These are phyloP conservation scores for Apiotrichum porosum DNA, from an alignment of 1,284 basidiomycete species.

Conservation along the genomic window DNA sequence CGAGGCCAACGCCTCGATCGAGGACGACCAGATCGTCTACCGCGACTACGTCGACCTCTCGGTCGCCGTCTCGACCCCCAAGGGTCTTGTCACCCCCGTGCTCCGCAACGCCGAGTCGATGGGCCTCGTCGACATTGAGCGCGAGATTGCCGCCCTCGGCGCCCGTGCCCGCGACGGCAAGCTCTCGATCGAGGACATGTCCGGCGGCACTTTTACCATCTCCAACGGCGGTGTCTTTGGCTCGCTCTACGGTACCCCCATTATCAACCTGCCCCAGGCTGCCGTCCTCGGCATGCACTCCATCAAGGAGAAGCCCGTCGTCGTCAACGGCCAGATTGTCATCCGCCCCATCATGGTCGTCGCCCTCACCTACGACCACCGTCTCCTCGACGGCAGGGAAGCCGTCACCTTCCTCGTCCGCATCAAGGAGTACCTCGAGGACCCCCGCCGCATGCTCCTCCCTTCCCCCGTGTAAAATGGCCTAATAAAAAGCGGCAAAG, in stretches of 20 bases:
- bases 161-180: slow-evolving; percentile 80
- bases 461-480: slow-evolving; percentile 40
- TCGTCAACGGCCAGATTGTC: slow-evolving; percentile 89
- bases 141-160: slow-evolving; percentile 81
- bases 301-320: slow-evolving; percentile 90
- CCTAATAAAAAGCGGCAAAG: no score
- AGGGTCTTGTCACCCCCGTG: slow-evolving; percentile 94
- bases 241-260: slow-evolving; percentile 92
- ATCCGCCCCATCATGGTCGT: slow-evolving; percentile 90
- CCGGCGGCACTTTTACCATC: slow-evolving; percentile 96
- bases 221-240: slow-evolving; percentile 99
- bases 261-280: slow-evolving; percentile 93
- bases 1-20: slow-evolving; percentile 90
- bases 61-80: slow-evolving; percentile 94
- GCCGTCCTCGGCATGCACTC: slow-evolving; percentile 97
- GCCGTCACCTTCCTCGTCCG: slow-evolving; percentile 93
- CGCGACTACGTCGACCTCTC: slow-evolving; percentile 89
- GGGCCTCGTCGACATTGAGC: slow-evolving; percentile 87
- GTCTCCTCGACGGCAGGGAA: slow-evolving; percentile 91
- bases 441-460: slow-evolving; percentile 62
- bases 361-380: slow-evolving; percentile 92
- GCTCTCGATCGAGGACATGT: slow-evolving; percentile 92
- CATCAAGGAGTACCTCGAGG: slow-evolving; percentile 65
- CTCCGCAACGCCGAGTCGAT: slow-evolving; percentile 84
- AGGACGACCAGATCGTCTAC: slow-evolving; percentile 89